Conservation (phyloP, 495 filamentous ascomycete species). For the Penicillium longicatenatum region DNA sequence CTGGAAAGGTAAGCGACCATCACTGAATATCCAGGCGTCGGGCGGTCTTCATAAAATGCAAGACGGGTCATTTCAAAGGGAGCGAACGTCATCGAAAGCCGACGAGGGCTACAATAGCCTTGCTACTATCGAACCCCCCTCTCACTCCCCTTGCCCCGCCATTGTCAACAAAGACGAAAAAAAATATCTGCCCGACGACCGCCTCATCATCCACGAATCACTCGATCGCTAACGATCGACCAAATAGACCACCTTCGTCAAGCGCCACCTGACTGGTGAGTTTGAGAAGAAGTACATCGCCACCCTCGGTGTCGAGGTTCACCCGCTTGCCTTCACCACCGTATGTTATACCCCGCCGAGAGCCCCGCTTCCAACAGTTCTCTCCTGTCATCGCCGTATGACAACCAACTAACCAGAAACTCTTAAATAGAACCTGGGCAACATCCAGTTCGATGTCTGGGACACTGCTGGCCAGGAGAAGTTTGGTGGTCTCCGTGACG, state of each 20-base stretch:
- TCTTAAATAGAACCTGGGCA: constrained; percentile 76
- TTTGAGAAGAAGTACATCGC: constrained; percentile 99
- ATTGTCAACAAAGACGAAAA: constrained; percentile 33
- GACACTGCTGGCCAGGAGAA: constrained; percentile 99
- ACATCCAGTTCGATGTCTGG: constrained; percentile 99
- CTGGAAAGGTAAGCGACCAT: constrained; percentile 80
- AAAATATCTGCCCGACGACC: constrained; percentile 32
- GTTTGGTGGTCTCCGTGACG: constrained; percentile 99
- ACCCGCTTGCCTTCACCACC: constrained; percentile 90
- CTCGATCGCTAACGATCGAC: constrained; percentile 35
- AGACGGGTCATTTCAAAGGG: not conserved
- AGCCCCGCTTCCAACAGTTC: constrained; percentile 34
- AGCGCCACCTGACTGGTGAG: constrained; percentile 98
- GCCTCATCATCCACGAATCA: constrained; percentile 17
- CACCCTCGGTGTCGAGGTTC: constrained; percentile 98
- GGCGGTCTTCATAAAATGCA: not conserved
- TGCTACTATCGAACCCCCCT: constrained; percentile 11
- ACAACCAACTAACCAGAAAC: constrained; percentile 41
- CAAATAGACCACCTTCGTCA: constrained; percentile 97
- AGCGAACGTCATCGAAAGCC: constrained; percentile 4
- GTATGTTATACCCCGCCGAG: constrained; percentile 70
- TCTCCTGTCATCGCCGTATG: constrained; percentile 10
- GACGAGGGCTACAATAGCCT: constrained; percentile 5
- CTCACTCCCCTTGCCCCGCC: constrained; percentile 25
- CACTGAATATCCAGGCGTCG: constrained; percentile 12